Percentiles rank a stretch among this genome's conserved stretches.
phyloP scores from a whole-genome alignment of 768 basidiomycete species.

The Trametes coccinea region DNA sequence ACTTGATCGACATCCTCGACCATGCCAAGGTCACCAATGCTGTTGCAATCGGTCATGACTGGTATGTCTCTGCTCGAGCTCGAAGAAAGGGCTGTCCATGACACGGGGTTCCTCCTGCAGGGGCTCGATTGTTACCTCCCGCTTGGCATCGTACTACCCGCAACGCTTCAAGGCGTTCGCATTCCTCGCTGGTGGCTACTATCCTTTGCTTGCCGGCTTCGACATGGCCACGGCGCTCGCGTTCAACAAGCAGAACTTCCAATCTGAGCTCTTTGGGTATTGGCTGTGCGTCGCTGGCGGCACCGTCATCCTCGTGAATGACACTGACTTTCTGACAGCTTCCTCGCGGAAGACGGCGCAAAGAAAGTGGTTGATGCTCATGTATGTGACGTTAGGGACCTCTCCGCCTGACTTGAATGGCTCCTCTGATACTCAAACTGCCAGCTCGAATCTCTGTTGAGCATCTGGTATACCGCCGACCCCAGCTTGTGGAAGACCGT shows the following conservation, averaged over 20 bases:
- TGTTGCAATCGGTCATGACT: constrained; percentile 39
- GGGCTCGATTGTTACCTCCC: constrained; percentile 38
- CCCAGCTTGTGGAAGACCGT: constrained; percentile 37
- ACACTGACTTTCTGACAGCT: neutral
- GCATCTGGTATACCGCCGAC: constrained; percentile 37
- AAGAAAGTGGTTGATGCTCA: constrained; percentile 36
- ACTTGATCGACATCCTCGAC: constrained; percentile 39
- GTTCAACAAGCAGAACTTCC: constrained; percentile 30
- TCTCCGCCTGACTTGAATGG: no score
- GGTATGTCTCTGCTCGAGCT: constrained; percentile 24
- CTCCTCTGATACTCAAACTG: no score
- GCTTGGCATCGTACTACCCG: constrained; percentile 40
- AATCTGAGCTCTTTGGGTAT: constrained; percentile 44
- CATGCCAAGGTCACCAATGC: constrained; percentile 28
- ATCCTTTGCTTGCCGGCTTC: constrained; percentile 29
- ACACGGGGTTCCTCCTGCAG: constrained; percentile 24
- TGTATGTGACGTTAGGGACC: constrained; percentile 25
- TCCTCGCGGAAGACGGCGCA: constrained; percentile 34
- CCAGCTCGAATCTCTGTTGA: constrained; percentile 43
- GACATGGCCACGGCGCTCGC: constrained; percentile 32
- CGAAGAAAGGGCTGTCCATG: neutral
- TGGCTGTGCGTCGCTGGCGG: constrained; percentile 33
- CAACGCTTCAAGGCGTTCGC: constrained; percentile 44
- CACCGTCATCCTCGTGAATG: neutral
- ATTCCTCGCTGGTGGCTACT: constrained; percentile 39